A percentile compares a stretch with the other conserved stretches of the same genome.
phyloP scores from a whole-genome alignment of 371 early-diverging fungal species.

The Rhizopus sp. region DNA sequence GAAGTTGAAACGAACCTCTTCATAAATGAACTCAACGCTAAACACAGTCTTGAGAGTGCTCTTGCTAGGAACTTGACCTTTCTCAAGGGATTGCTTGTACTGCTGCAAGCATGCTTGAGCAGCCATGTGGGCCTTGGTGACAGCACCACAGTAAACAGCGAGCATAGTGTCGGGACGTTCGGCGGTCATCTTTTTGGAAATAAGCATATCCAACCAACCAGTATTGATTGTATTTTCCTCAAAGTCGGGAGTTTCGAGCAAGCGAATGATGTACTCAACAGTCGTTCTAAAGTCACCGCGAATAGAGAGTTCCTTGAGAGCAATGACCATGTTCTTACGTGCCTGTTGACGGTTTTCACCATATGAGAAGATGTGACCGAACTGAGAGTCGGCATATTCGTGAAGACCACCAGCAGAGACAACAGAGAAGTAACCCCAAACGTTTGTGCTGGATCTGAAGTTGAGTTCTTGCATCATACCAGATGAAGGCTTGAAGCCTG shows the following conservation, averaged over 20 bases:
- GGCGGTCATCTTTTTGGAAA: slow-evolving; percentile 86
- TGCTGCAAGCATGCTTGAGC: slow-evolving; percentile 68
- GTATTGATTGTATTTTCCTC: slow-evolving; percentile 91
- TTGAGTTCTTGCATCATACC: slow-evolving; percentile 96
- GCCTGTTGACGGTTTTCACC: slow-evolving; percentile 94
- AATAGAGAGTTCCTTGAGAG: slow-evolving; percentile 97
- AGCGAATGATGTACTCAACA: slow-evolving; percentile 93
- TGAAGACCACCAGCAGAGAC: slow-evolving; percentile 94
- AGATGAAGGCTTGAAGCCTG: slow-evolving; percentile 96
- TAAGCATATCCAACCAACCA: slow-evolving; percentile 95
- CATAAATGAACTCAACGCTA: slow-evolving; percentile 89
- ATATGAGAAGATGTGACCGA: slow-evolving; percentile 98
- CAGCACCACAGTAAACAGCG: slow-evolving; percentile 92
- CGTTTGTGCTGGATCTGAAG: slow-evolving; percentile 92
- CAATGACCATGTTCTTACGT: slow-evolving; percentile 95
- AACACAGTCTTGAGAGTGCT: slow-evolving; percentile 75
- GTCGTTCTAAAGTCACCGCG: slow-evolving; percentile 98
- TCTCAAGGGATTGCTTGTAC: slow-evolving; percentile 82
- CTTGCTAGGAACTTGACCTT: slow-evolving; percentile 89
- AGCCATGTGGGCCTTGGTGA: slow-evolving; percentile 77
- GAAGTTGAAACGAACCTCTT: slow-evolving; percentile 87
- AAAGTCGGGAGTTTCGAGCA: slow-evolving; percentile 91
- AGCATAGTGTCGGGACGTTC: slow-evolving; percentile 91
- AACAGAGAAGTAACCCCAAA: slow-evolving; percentile 99
- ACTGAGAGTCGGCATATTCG: slow-evolving; percentile 99